These are phyloP conservation scores for Penicillium crustosum DNA, from an alignment of 2,329 filamentous ascomycete species.

Conservation along the genomic window DNA sequence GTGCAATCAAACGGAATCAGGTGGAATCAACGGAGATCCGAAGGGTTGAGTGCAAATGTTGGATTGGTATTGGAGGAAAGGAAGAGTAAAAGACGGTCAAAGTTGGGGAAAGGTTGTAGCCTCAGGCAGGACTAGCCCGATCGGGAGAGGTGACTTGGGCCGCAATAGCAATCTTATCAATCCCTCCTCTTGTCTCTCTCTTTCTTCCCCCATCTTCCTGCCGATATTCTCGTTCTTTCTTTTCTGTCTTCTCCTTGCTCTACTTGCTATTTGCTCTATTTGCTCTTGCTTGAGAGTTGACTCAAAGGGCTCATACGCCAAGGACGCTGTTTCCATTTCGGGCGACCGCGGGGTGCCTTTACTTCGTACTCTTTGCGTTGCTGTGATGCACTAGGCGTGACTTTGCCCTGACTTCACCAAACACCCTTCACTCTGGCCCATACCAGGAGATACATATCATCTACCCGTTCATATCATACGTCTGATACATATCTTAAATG, in stretches of 20 bases:
- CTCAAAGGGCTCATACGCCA: background rate
- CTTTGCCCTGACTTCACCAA: background rate
- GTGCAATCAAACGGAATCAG: background rate
- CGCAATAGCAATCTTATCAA: constrained; percentile 22
- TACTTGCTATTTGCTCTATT: constrained; percentile 3
- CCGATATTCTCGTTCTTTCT: constrained; percentile 1
- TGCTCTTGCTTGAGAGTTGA: background rate
- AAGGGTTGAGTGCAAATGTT: background rate
- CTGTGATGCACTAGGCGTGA: background rate
- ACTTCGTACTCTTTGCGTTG: background rate
- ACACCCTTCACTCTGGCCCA: background rate
- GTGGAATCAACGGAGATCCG: background rate
- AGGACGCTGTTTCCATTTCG: background rate
- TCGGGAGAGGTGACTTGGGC: constrained; percentile 27
- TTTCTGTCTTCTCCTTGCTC: background rate
- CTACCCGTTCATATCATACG: background rate
- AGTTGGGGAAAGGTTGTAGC: constrained; percentile 9
- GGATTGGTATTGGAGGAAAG: constrained; percentile 1
- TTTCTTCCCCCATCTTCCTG: background rate
- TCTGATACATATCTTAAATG: background rate
- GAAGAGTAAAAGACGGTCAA: constrained; percentile 6
- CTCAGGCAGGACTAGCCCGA: constrained; percentile 28
- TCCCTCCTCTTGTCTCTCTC: constrained; percentile 4
- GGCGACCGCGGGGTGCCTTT: background rate
- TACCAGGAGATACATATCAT: background rate